Evolutionary conservation across 129 eudicot genomes (phyloP).

Genomic region (Escallonia herrerae): DNA sequence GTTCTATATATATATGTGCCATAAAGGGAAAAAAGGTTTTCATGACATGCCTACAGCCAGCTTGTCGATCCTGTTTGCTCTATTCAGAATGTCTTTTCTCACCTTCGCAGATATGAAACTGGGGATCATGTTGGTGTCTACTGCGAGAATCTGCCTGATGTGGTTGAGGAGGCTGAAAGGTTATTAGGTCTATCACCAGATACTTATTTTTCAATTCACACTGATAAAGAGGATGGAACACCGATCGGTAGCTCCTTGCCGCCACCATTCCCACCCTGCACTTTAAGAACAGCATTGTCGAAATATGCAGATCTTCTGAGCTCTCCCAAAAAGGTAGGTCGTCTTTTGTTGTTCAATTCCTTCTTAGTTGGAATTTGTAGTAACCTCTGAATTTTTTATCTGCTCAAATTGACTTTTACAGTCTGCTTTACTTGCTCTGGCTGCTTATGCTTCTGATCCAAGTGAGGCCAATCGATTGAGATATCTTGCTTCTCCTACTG

Average conservation of each 20-base stretch:
- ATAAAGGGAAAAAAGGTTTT: background rate
- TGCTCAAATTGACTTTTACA: slow-evolving; percentile 16
- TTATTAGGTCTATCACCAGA: slow-evolving; percentile 57
- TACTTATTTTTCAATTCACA: slow-evolving; percentile 75
- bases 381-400: background rate
- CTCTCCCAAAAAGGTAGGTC: slow-evolving; percentile 83
- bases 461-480: slow-evolving; percentile 81
- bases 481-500: slow-evolving; percentile 85
- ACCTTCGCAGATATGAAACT: slow-evolving; percentile 70
- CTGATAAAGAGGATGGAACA: slow-evolving; percentile 74
- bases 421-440: slow-evolving; percentile 87
- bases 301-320: slow-evolving; percentile 73
- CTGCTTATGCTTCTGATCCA: slow-evolving; percentile 86
- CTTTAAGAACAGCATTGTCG: slow-evolving; percentile 73
- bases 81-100: background rate
- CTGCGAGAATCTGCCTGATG: slow-evolving; percentile 75
- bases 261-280: slow-evolving; percentile 92
- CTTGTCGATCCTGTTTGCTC: background rate
- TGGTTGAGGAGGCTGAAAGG: slow-evolving; percentile 78
- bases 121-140: slow-evolving; percentile 98
- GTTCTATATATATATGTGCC: background rate
- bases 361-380: background rate
- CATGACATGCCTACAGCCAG: background rate
- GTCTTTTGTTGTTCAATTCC: background rate
- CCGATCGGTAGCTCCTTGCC: slow-evolving; percentile 67